Evolutionary conservation across 495 filamentous ascomycete species (phyloP), one percentile per base, ranked within the genome.

Genomic region (Podospora fimiseda): DNA sequence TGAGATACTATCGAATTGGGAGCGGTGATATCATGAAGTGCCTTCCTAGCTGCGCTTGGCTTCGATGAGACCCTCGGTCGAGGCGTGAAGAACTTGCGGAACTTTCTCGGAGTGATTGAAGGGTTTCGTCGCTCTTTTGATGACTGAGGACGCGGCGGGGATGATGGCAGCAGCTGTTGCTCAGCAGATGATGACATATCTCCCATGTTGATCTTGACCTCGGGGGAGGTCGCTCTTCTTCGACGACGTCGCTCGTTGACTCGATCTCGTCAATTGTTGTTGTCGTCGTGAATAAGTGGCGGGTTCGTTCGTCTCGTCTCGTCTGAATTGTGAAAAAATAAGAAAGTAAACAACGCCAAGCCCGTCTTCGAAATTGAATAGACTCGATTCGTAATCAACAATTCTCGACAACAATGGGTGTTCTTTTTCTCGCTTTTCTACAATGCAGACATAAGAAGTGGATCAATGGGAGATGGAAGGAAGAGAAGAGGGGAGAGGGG

Each of bases 51-150:
- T 14, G 80, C 74, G 57, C 72, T 79, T 2, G 56, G 79, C 69
- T 60, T 63, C 53, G 60, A 65, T 53, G 52, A 69, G 59, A 73
- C 71, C 41, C 73, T 63, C 22, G 71, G 67, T 15, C 73, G 78
- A 45, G 90, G 90, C 13, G 88, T 92, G 61, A 95, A 96, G 72
- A 96, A 96, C 23, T 82, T 76, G 38, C 70, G 81, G 60, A 95
- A 95, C 48, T 82, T 85, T 48, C 84, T 74, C 36, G 86, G 86
- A 22, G 86, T 90, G 45, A 90, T 74, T 15, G 77, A 80, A 20
- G 77, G 77, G 44, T 72, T 67, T 36, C 72, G 62, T 51, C 69
- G 64, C 60, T 76, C 74, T 56, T 75, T 76, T 41, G 48, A 57
- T 1, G 60, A 27, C 3, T 61, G 60, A 8, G 52, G 43, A 39